Conservation (phyloP, 768 basidiomycete genomes). For the Mrakia blollopis region DNA sequence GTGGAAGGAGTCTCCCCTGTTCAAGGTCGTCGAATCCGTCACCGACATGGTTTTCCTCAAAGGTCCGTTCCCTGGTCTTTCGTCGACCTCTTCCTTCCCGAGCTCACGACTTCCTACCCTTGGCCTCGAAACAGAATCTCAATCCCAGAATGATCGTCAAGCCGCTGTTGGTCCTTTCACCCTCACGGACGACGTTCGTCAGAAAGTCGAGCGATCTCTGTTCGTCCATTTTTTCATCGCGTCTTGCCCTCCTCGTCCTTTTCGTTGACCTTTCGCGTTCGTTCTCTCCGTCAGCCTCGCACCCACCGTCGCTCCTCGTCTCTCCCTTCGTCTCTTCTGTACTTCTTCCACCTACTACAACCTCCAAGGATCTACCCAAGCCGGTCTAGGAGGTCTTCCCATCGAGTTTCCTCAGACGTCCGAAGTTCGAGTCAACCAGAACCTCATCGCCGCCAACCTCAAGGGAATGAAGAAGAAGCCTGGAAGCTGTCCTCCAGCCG, state of each 20-base stretch:
- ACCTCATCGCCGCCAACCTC: constrained; percentile 64
- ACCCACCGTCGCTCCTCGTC: constrained; percentile 34
- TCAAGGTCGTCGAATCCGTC: constrained; percentile 11
- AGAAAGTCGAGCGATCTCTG: constrained; percentile 8
- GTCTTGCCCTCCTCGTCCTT: neutral
- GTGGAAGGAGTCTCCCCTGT: constrained; percentile 24
- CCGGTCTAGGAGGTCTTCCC: constrained; percentile 46
- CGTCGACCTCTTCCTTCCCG: neutral
- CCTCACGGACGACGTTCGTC: constrained; percentile 11
- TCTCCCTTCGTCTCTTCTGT: constrained; percentile 44
- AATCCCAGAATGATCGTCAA: constrained; percentile 19
- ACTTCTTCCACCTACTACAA: constrained; percentile 43
- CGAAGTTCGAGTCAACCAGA: constrained; percentile 79
- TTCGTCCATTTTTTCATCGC: neutral
- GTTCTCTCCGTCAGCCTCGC: constrained; percentile 22
- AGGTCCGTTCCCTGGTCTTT: neutral
- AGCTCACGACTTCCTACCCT: too few species aligned
- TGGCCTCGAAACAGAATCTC: neutral
- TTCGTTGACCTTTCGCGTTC: neutral
- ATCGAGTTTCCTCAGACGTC: constrained; percentile 89
- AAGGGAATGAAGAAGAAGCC: constrained; percentile 94
- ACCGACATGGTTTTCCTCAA: constrained; percentile 2
- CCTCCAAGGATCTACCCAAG: constrained; percentile 29
- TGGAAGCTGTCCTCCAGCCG: constrained; percentile 86
- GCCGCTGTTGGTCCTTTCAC: neutral